Percentiles rank a stretch among this genome's conserved stretches.
Conservation (phyloP, 2,329 filamentous ascomycete genomes). For the Colletotrichum sp. region DNA sequence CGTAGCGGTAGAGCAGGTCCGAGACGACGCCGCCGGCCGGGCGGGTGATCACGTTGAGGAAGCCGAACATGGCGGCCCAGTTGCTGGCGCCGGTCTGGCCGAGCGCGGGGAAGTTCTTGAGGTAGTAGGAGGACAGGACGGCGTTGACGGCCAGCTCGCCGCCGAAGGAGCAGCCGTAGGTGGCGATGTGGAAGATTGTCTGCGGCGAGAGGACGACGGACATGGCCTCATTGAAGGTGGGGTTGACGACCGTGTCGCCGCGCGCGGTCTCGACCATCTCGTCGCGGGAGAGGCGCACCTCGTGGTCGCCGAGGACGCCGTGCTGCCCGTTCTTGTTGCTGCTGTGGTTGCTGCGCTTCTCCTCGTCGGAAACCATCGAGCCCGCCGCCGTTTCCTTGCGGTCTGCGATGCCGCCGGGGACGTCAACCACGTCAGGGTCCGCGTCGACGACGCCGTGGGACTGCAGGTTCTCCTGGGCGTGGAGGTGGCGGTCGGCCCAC, state of each 20-base stretch:
- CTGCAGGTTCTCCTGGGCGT: slow-evolving; percentile 57
- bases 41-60: slow-evolving; percentile 72
- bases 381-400: slow-evolving; percentile 27
- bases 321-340: slow-evolving; percentile 31
- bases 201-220: slow-evolving; percentile 56
- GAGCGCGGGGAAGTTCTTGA: slow-evolving; percentile 63
- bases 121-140: slow-evolving; percentile 63
- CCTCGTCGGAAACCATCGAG: slow-evolving; percentile 29
- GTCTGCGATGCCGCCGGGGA: slow-evolving; percentile 55
- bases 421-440: slow-evolving; percentile 49
- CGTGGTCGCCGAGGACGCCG: slow-evolving; percentile 41
- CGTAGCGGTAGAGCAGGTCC: slow-evolving; percentile 53
- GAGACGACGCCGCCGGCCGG: slow-evolving; percentile 67
- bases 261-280: slow-evolving; percentile 61
- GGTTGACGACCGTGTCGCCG: slow-evolving; percentile 59
- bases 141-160: slow-evolving; percentile 68
- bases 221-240: slow-evolving; percentile 55
- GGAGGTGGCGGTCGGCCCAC: slow-evolving; percentile 75
- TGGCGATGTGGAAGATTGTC: slow-evolving; percentile 57
- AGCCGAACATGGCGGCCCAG: slow-evolving; percentile 77
- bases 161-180: slow-evolving; percentile 70
- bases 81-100: slow-evolving; percentile 60
- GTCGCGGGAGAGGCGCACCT: slow-evolving; percentile 49
- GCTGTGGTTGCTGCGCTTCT: slow-evolving; percentile 38
- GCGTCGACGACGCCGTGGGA: slow-evolving; percentile 51